Base-by-base conservation (phyloP, 768 basidiomycete genomes). In the Dioszegia hungarica region DNA sequence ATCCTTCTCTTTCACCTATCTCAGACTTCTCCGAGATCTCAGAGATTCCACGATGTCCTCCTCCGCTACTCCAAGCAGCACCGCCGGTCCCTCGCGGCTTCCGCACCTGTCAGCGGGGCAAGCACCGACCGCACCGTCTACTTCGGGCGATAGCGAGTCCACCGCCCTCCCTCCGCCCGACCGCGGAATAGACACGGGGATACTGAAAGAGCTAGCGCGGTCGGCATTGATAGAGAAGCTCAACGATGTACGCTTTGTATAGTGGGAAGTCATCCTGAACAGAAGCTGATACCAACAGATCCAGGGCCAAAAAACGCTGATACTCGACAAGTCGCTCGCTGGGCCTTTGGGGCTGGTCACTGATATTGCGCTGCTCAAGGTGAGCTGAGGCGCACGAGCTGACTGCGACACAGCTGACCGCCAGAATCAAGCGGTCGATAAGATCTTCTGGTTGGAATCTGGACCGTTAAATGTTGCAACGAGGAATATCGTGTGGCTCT, bases 361-460 rank as follows among this genome's bases (percentile, higher is more conserved):
- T 1, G 95, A 98, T 66, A 90, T 97, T 0, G 83, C 91, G 1
- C 77, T 93, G 15, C 79, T 98, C 54, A 97, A 98, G 85, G 95
- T 92, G 49, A 36, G 76, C 54, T 47, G 11, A 33, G 17, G 24
- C 34, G n/a, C 28, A 22, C 15, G 24, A 19, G 11, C 36, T 47
- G 53, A 19, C 25, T 33, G n/a, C 22, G 10, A 33, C 20, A 37
- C 1, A 24, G 43, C 40, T 51, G 50, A 48, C 46, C 46, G 12
- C 54, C 64, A 98, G 94, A 89, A 98, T 72, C 93, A 98, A 84
- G 93, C 91, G 5, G 90, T 99, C 2, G 93, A 97, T 79, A 95
- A 95, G 80, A 94, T 99, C 89, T 95, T 93, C 78, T 99, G 95
- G 94, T 84, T 99, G 22, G 95, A 98, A 77, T 77, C 86, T 11